These are phyloP conservation scores for Nissolia schottii DNA, from an alignment of 306 rosid species.

Conservation along the genomic window DNA sequence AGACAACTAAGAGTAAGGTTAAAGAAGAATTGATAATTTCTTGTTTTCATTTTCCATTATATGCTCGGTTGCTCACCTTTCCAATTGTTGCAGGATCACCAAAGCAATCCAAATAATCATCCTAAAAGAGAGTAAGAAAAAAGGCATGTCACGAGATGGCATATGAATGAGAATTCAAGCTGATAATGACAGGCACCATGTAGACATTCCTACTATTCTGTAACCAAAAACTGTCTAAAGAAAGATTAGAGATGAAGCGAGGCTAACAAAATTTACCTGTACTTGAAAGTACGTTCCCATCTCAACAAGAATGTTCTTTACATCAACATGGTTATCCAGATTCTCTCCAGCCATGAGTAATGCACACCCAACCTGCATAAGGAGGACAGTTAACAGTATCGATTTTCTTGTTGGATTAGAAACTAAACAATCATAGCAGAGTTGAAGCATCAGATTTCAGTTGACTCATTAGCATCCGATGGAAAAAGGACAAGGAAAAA, in stretches of 20 bases:
- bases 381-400: constrained; percentile 6
- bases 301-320: constrained; percentile 52
- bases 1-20: constrained; percentile 29
- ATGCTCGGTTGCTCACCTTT: constrained; percentile 52
- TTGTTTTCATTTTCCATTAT: background rate
- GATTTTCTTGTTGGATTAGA: constrained; percentile 3
- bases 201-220: too few relatives aligned
- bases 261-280: constrained; percentile 35
- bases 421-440: background rate
- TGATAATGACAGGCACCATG: background rate
- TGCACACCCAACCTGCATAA: constrained; percentile 50
- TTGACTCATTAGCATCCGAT: background rate
- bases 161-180: background rate
- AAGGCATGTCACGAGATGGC: background rate
- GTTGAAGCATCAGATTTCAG: too few relatives aligned
- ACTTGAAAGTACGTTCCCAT: constrained; percentile 66
- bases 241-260: background rate
- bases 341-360: constrained; percentile 50
- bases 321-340: constrained; percentile 48
- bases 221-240: too few relatives aligned
- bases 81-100: constrained; percentile 83
- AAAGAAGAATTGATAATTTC: constrained; percentile 1
- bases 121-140: constrained; percentile 39
- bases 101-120: constrained; percentile 92
- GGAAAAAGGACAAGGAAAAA: constrained; percentile 12